phyloP scores from a whole-genome alignment of 2,329 filamentous ascomycete species.

The Botryosphaeria agaves region DNA sequence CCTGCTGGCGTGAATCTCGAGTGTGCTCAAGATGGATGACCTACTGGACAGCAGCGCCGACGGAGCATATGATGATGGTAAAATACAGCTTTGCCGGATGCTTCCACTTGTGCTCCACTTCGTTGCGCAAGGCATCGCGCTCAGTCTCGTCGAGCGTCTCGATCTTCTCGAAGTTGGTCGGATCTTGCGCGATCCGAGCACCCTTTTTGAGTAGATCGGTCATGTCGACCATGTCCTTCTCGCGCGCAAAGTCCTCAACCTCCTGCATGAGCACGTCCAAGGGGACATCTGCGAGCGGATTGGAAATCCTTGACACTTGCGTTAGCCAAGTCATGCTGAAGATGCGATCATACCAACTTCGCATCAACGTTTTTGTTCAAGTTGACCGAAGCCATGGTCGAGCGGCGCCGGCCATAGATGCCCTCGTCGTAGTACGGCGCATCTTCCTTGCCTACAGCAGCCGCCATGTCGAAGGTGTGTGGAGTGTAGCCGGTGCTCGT shows the following conservation, averaged over 20 bases:
- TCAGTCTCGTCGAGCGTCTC: conserved; percentile 42
- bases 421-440: neutral
- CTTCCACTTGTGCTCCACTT: conserved; percentile 51
- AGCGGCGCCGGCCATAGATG: neutral
- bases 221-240: conserved; percentile 41
- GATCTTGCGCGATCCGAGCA: conserved; percentile 57
- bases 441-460: neutral
- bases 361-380: neutral
- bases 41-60: conserved; percentile 47
- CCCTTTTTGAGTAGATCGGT: conserved; percentile 45
- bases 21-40: neutral
- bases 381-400: neutral
- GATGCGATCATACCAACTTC: neutral
- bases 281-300: conserved; percentile 39
- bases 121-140: conserved; percentile 40
- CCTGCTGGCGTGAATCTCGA: neutral
- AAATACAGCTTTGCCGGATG: conserved; percentile 45
- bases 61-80: conserved; percentile 50
- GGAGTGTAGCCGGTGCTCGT: neutral
- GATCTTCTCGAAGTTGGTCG: conserved; percentile 43
- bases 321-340: neutral
- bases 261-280: conserved; percentile 31
- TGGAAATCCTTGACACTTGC: conserved; percentile 28
- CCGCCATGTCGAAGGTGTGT: neutral
- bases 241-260: conserved; percentile 43